Conservation (phyloP, 1,139 yeast species). For the Sugiyamaella castrensis region DNA sequence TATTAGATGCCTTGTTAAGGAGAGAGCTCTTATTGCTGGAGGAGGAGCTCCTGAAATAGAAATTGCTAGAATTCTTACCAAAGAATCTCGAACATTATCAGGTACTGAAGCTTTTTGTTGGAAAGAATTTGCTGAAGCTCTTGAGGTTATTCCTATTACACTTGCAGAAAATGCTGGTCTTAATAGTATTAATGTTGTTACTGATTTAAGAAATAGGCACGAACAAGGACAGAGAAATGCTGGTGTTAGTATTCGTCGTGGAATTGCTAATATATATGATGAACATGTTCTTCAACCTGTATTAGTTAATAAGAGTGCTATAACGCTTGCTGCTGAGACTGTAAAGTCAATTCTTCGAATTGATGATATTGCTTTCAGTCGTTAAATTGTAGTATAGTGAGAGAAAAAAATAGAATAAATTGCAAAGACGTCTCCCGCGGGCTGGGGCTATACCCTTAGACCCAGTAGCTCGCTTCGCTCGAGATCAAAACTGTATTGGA, state of each 20-base stretch:
- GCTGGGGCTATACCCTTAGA: slow-evolving; percentile 1
- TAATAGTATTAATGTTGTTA: slow-evolving; percentile 90
- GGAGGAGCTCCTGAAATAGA: slow-evolving; percentile 99
- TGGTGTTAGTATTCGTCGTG: slow-evolving; percentile 93
- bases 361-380: slow-evolving; percentile 87
- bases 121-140: slow-evolving; percentile 92
- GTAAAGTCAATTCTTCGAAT: slow-evolving; percentile 94
- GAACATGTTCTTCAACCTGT: slow-evolving; percentile 98
- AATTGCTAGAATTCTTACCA: slow-evolving; percentile 73
- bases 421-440: background rate
- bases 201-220: slow-evolving; percentile 90
- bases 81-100: slow-evolving; percentile 71
- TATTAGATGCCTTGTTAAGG: slow-evolving; percentile 89
- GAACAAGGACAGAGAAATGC: slow-evolving; percentile 88
- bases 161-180: slow-evolving; percentile 97
- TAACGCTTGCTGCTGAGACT: slow-evolving; percentile 91
- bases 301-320: slow-evolving; percentile 88
- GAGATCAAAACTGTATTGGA: background rate
- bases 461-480: background rate
- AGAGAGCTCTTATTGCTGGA: slow-evolving; percentile 93
- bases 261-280: slow-evolving; percentile 84
- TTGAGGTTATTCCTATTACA: slow-evolving; percentile 95
- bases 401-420: background rate
- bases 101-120: slow-evolving; percentile 95
- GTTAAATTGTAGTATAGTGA: slow-evolving; percentile 39